Percentiles rank a stretch among this genome's conserved stretches.
These are phyloP conservation scores for Emiliania huxleyi DNA, from an alignment of 78 protist genomes.

Conservation along the genomic window DNA sequence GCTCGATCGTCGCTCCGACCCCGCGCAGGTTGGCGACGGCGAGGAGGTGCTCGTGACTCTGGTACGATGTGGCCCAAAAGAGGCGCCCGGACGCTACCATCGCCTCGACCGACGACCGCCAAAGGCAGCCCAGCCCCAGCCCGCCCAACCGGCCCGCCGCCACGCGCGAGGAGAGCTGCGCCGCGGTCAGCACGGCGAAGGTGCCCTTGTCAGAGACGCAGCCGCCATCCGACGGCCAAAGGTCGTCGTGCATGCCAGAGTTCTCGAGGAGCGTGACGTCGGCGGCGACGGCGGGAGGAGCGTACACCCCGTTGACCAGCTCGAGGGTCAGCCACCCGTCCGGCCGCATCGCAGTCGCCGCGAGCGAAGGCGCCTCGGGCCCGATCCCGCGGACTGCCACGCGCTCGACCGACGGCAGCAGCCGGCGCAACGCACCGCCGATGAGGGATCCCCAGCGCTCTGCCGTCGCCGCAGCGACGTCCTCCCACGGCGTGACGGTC, in stretches of 20 bases:
- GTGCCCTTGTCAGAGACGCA: neutral
- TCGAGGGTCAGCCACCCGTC: neutral
- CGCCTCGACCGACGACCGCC: neutral
- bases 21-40: neutral
- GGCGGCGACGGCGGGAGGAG: neutral
- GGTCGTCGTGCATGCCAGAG: neutral
- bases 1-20: neutral
- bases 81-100: neutral
- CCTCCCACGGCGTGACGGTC: neutral
- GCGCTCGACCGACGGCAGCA: neutral
- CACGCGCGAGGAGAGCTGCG: neutral
- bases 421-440: neutral
- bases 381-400: neutral
- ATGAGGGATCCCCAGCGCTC: neutral
- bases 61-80: neutral
- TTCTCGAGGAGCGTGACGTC: neutral
- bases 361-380: neutral
- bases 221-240: neutral
- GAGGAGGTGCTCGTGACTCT: neutral
- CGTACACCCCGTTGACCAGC: neutral
- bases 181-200: neutral
- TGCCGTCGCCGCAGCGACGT: neutral
- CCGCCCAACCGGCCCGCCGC: neutral
- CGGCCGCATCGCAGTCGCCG: neutral
- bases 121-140: neutral